These are phyloP conservation scores for Priceomyces melissophilus DNA, from an alignment of 805 yeast species.

Conservation along the genomic window DNA sequence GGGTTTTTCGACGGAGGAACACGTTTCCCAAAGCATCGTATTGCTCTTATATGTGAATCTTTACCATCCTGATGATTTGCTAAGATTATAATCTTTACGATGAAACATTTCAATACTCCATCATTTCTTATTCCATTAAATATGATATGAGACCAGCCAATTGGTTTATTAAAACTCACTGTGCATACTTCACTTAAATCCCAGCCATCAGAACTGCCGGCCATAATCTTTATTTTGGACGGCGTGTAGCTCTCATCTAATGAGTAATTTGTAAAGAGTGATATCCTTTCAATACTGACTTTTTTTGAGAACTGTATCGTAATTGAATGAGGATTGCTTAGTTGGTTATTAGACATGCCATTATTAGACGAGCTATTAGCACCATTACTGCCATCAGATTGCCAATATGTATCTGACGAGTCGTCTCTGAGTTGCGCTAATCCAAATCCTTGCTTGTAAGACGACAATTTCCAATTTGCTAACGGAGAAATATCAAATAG, in stretches of 20 bases:
- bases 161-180: conserved; percentile 58
- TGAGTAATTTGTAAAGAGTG: conserved; percentile 65
- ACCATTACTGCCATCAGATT: conserved; percentile 73
- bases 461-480: conserved; percentile 83
- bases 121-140: conserved; percentile 54
- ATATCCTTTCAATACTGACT: conserved; percentile 64
- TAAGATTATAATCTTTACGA: conserved; percentile 57
- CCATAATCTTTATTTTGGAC: conserved; percentile 54
- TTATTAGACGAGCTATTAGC: conserved; percentile 15
- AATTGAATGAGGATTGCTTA: conserved; percentile 74
- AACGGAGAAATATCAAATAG: conserved; percentile 72
- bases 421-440: conserved; percentile 70
- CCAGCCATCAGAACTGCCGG: conserved; percentile 75
- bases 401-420: conserved; percentile 79
- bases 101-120: conserved; percentile 61
- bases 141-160: conserved; percentile 73
- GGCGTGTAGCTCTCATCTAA: conserved; percentile 95
- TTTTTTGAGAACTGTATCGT: conserved; percentile 77
- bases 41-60: conserved; percentile 83
- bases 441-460: conserved; percentile 70
- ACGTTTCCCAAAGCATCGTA: conserved; percentile 52
- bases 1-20: conserved; percentile 15
- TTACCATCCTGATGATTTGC: conserved; percentile 94
- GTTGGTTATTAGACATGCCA: conserved; percentile 28
- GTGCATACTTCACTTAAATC: conserved; percentile 67